phyloP scores from a whole-genome alignment of 2,329 filamentous ascomycete genomes.

The Allantophomopsis cytisporea region DNA sequence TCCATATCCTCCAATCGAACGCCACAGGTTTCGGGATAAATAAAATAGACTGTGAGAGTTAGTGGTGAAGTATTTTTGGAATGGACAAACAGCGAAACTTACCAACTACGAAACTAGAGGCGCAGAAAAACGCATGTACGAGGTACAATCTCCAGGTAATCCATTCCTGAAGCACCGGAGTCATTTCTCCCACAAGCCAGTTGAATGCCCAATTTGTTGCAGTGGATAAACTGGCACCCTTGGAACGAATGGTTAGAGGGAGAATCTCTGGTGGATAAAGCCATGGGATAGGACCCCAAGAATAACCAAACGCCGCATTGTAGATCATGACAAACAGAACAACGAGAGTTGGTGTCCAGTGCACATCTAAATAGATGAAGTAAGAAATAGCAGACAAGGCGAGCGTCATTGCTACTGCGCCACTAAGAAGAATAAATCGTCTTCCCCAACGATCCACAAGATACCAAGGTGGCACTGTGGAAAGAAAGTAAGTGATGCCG shows the following conservation, averaged over 20 bases:
- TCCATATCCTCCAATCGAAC: constrained; percentile 96
- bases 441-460: constrained; percentile 87
- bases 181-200: constrained; percentile 92
- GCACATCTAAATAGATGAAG: constrained; percentile 81
- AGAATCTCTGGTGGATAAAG: constrained; percentile 98
- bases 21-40: constrained; percentile 94
- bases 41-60: constrained; percentile 65
- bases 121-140: constrained; percentile 93
- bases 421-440: constrained; percentile 76
- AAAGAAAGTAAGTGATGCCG: constrained; percentile 77
- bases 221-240: constrained; percentile 91
- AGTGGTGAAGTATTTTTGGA: not conserved
- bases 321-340: constrained; percentile 97
- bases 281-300: constrained; percentile 98
- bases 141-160: constrained; percentile 93
- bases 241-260: constrained; percentile 89
- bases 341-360: constrained; percentile 66
- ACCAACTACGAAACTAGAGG: constrained; percentile 91
- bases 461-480: constrained; percentile 94
- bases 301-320: constrained; percentile 91
- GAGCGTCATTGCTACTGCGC: constrained; percentile 78
- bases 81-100: constrained; percentile 26
- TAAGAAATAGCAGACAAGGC: constrained; percentile 86
- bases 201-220: constrained; percentile 98
- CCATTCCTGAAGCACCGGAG: constrained; percentile 78